phyloP scores from a whole-genome alignment of 2,329 filamentous ascomycete species.

The Fusarium tanahbumbuense region DNA sequence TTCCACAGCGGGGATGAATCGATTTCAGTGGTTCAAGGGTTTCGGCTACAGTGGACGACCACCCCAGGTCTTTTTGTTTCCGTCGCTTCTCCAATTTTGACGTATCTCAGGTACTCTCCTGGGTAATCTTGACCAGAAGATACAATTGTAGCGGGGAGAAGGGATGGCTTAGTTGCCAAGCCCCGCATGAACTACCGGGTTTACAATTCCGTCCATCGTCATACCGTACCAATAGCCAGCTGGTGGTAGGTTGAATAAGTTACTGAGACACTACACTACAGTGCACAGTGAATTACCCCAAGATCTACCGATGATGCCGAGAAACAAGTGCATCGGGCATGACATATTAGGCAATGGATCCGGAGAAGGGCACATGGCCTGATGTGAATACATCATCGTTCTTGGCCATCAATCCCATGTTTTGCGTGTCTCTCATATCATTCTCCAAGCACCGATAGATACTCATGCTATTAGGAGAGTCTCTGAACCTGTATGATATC shows the following conservation, averaged over 20 bases:
- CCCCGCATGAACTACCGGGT: constrained; percentile 16
- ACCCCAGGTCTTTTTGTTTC: background rate
- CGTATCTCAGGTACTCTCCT: constrained; percentile 15
- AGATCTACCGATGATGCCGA: constrained; percentile 38
- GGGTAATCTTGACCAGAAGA: background rate
- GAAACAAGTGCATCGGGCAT: constrained; percentile 31
- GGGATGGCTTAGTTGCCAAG: constrained; percentile 15
- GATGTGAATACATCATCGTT: constrained; percentile 15
- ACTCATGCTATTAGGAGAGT: rapidly evolving
- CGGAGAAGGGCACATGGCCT: constrained; percentile 28
- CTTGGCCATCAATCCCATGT: background rate
- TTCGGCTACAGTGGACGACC: constrained; percentile 24
- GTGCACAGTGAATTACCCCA: background rate
- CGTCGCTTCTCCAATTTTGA: constrained; percentile 34
- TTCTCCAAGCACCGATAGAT: background rate
- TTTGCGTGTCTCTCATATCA: too few relatives aligned
- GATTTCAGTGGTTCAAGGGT: constrained; percentile 15
- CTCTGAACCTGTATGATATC: background rate
- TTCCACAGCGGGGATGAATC: constrained; percentile 28
- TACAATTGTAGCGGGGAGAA: constrained; percentile 23
- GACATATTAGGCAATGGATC: constrained; percentile 25
- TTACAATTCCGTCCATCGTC: constrained; percentile 17
- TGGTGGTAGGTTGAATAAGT: too few relatives aligned
- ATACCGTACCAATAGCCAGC: background rate
- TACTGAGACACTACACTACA: background rate